Evolutionary conservation across 2,329 filamentous ascomycete species (phyloP).

Genomic region (Sclerotinia trifoliorum): DNA sequence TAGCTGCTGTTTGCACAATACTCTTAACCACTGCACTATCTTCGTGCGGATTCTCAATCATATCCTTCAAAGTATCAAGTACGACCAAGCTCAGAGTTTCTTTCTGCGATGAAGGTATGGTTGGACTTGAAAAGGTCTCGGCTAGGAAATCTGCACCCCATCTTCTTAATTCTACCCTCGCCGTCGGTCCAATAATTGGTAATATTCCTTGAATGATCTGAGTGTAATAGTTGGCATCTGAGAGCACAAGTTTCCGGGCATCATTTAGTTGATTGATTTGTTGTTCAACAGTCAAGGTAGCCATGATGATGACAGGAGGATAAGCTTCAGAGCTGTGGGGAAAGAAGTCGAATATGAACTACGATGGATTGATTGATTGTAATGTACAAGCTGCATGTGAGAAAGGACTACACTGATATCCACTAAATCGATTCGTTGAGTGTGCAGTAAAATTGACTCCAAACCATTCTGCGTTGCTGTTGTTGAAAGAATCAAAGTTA

Average conservation of each 20-base stretch:
- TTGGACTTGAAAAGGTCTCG: slow-evolving; percentile 93
- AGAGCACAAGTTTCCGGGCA: slow-evolving; percentile 84
- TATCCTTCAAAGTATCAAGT: slow-evolving; percentile 70
- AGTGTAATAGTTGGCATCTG: slow-evolving; percentile 83
- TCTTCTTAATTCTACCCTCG: slow-evolving; percentile 78
- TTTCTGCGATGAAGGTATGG: slow-evolving; percentile 74
- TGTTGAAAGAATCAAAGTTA: slow-evolving; percentile 20
- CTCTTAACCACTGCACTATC: slow-evolving; percentile 81
- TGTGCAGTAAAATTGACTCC: slow-evolving; percentile 4
- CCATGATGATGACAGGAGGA: slow-evolving; percentile 44
- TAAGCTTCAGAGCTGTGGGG: slow-evolving; percentile 20
- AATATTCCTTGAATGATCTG: slow-evolving; percentile 90
- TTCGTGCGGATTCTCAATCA: slow-evolving; percentile 69
- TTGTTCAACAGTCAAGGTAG: slow-evolving; percentile 61
- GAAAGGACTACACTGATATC: slow-evolving; percentile 21
- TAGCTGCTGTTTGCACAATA: slow-evolving; percentile 83
- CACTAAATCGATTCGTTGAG: slow-evolving; percentile 7
- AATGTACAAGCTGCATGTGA: slow-evolving; percentile 30
- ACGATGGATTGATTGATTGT: slow-evolving; percentile 29
- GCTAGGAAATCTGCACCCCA: slow-evolving; percentile 97
- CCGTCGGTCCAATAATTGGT: slow-evolving; percentile 78
- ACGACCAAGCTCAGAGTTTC: slow-evolving; percentile 74
- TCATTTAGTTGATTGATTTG: slow-evolving; percentile 86
- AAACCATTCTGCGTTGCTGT: slow-evolving; percentile 18
- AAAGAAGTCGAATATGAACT: slow-evolving; percentile 29